Percentiles rank a stretch among this genome's conserved stretches.
Evolutionary conservation across 495 filamentous ascomycete species (phyloP).

Genomic region (Talaromyces stipitatus): DNA sequence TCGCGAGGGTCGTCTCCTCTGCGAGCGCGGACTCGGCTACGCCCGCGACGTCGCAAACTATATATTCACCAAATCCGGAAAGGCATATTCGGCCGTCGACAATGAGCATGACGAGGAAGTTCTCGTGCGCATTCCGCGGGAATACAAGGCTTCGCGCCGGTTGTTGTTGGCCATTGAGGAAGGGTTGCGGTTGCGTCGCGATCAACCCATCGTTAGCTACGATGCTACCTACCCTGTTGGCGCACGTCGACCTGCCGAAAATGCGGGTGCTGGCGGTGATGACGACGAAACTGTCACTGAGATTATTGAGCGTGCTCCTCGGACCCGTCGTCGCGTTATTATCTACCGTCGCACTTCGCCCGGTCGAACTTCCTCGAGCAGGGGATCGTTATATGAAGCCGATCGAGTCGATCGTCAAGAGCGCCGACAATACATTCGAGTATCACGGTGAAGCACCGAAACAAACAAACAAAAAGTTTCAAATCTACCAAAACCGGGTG

Average conservation of each 20-base stretch:
- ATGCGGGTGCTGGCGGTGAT: background rate
- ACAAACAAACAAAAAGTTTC: background rate
- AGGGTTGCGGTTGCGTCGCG: constrained; percentile 31
- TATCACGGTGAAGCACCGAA: background rate
- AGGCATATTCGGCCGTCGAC: constrained; percentile 41
- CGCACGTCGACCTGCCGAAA: constrained; percentile 16
- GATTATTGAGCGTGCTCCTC: constrained; percentile 34
- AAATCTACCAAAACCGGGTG: background rate
- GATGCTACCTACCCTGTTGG: constrained; percentile 32
- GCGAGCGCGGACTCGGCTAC: constrained; percentile 38
- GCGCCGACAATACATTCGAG: constrained; percentile 5
- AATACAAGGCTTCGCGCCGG: constrained; percentile 27
- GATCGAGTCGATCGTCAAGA: constrained; percentile 29
- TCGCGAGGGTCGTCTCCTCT: constrained; percentile 31
- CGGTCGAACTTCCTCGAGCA: constrained; percentile 34
- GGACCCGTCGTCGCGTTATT: constrained; percentile 25
- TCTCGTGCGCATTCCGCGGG: constrained; percentile 41
- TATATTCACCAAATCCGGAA: constrained; percentile 39
- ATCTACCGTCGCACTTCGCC: constrained; percentile 32
- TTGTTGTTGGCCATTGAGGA: constrained; percentile 42
- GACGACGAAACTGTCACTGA: constrained; percentile 11
- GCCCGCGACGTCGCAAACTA: constrained; percentile 43
- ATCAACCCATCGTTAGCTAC: constrained; percentile 26
- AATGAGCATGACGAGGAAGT: constrained; percentile 32
- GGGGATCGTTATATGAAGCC: constrained; percentile 8